Evolutionary conservation across 495 filamentous ascomycete species (phyloP), one percentile per base, ranked within the genome.

Genomic region (Penicilliopsis zonata): DNA sequence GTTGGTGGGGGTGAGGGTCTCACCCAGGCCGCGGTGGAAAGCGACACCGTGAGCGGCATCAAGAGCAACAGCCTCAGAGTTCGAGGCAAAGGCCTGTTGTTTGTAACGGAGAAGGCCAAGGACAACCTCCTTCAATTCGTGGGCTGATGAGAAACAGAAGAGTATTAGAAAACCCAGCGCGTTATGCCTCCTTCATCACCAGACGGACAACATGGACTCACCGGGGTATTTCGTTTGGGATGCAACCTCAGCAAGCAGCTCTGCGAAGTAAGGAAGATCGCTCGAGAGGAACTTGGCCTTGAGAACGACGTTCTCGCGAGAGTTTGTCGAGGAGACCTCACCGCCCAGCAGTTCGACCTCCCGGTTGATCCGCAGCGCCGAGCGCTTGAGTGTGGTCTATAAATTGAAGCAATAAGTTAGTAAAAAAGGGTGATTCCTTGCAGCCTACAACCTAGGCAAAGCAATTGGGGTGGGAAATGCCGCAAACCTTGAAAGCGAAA

Each of bases 181-280:
- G n/a, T n/a, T n/a, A n/a, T n/a, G n/a, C n/a, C n/a, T 10, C 14
- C 12, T 22, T 28, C 10, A 7, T 9, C 30, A n/a, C n/a, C n/a
- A n/a, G n/a, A n/a, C n/a, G n/a, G n/a, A n/a, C 6, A 25, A 2
- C 23, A 18, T 13, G 13, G 36, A 58, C 76, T 67, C 67, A 93
- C 85, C 69, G 35, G 72, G 71, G 50, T 80, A 99, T 57, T 81
- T 86, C 34, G 92, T 88, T 58, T 82, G 65, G 34, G 78, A 74
- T 40, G 90, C 68, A 52, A 95, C 82, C 64, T 99, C 90, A 34
- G 77, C 86, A 44, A 99, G 72, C 42, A 95, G 68, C 69, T 99
- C 90, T 52, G 85, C 74, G 61, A 94, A 99, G 74, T 96, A 99
- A 41, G 90, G 87, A 38, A 99, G 76, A 44, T 99, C 86, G 50